Conservation (phyloP, 495 filamentous ascomycete species). For the Tricharina praecox region DNA sequence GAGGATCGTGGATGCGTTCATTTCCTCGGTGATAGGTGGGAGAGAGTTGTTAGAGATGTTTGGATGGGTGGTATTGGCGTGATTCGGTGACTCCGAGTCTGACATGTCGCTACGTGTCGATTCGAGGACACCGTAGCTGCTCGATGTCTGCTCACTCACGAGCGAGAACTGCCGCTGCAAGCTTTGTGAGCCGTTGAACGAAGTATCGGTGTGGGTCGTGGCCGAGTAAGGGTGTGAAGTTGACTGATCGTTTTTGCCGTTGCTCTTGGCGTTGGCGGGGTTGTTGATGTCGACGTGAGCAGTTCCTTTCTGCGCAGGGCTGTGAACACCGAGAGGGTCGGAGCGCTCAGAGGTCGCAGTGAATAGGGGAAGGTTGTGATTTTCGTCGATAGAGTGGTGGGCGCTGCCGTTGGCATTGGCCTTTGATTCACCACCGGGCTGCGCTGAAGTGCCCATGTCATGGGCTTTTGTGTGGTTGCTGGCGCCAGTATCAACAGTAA, state of each 20-base stretch:
- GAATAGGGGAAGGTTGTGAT: constrained; percentile 9
- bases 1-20: not conserved
- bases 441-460: not conserved
- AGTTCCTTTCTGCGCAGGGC: constrained; percentile 3
- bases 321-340: constrained; percentile 1
- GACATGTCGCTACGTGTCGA: not conserved
- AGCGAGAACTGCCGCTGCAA: constrained; percentile 1
- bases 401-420: constrained; percentile 6
- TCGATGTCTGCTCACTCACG: constrained; percentile 1
- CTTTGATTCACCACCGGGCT: not conserved
- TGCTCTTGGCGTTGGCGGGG: constrained; percentile 10
- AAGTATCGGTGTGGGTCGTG: not conserved
- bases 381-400: constrained; percentile 13
- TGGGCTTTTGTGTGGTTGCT: not conserved
- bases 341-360: constrained; percentile 2
- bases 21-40: constrained; percentile 2
- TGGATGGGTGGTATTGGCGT: not conserved
- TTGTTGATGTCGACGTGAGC: constrained; percentile 14
- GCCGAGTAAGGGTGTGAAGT: too few relatives aligned
- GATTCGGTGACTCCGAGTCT: not conserved
- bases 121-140: not conserved
- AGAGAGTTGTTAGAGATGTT: not conserved
- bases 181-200: not conserved
- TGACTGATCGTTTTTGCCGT: constrained; percentile 6
- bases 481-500: constrained; percentile 5